phyloP scores from a whole-genome alignment of 2,329 filamentous ascomycete species.

The Akanthomyces lecanii region DNA sequence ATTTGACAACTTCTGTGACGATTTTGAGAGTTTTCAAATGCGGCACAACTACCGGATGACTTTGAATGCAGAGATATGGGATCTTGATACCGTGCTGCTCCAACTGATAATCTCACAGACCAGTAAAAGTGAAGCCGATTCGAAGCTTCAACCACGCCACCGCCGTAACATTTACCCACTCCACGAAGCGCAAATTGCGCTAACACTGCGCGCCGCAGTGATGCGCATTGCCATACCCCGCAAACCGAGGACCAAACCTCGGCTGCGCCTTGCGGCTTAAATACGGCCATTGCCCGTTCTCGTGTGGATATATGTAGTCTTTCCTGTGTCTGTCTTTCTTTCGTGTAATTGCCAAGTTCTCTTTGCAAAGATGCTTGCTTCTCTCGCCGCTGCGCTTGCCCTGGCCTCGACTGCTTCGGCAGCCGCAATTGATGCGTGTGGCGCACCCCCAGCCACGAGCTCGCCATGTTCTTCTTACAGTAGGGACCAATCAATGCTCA shows the following conservation, averaged over 20 bases:
- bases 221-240: background rate
- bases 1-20: too few species aligned
- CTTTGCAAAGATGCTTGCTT: background rate
- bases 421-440: background rate
- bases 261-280: background rate
- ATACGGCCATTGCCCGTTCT: background rate
- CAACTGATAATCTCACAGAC: too few species aligned
- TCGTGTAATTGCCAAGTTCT: background rate
- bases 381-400: background rate
- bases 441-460: background rate
- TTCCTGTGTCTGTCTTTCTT: background rate
- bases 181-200: background rate
- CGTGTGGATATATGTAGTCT: background rate
- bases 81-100: too few species aligned
- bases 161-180: background rate
- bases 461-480: conserved; percentile 13
- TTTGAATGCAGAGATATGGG: too few species aligned
- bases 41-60: too few species aligned
- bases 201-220: background rate
- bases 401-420: conserved; percentile 8
- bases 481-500: background rate
- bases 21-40: too few species aligned
- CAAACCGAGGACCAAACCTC: conserved; percentile 8
- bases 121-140: too few species aligned
- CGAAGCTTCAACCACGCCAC: background rate